Base-by-base conservation (phyloP, 2,329 filamentous ascomycete genomes). In the Myriosclerotinia curreyana region DNA sequence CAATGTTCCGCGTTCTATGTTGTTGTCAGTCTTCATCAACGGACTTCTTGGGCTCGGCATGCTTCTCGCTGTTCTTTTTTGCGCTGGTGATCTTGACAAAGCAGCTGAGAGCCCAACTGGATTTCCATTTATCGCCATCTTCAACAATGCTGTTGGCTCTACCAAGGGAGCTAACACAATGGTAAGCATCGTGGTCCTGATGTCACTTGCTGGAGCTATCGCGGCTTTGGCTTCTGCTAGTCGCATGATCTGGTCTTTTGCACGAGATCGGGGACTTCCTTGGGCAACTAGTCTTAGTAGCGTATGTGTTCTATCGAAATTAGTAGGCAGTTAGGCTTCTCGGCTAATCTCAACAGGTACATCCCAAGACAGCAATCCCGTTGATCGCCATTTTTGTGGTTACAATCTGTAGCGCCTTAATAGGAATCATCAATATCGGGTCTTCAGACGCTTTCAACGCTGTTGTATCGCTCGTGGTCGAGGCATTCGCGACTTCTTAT, bases 121-220 rank as follows among this genome's bases (percentile, higher is more conserved):
- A 0, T 81, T 78, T 65, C 78, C 82, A 9, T 79, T 82, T 73
- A 77, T 81, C 69, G 77, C 81, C 52, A 79, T 86, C 25, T 86
- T 81, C 60, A 77, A 76, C 58, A 76, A 80, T 55, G 76, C 75
- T 7, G 77, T 79, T 5, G 69, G 75, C 0, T 75, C 71, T 48
- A 67, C 75, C 22, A 73, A 75, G 14, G 78, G 75, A 1, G 74
- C 77, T 2, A 76, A 74, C 36, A 72, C 74, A 8, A 78, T 80
- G 75, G 75, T 72, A 0, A 71, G 74, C 1, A 71, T 80, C 12
- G 69, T 79, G 2, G 69, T 78, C 1, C 68, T 77, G 5, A 74
- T 76, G 1, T 76, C 75, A 17, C 76, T 79, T 62, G 76, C 76
- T 0, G 78, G 80, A 56, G 77, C 81, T 5, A 67, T 67, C 36